Percentiles rank a stretch among this genome's conserved stretches.
Evolutionary conservation across 306 rosid genomes (phyloP).

Genomic region (Erythrophleum fordii): DNA sequence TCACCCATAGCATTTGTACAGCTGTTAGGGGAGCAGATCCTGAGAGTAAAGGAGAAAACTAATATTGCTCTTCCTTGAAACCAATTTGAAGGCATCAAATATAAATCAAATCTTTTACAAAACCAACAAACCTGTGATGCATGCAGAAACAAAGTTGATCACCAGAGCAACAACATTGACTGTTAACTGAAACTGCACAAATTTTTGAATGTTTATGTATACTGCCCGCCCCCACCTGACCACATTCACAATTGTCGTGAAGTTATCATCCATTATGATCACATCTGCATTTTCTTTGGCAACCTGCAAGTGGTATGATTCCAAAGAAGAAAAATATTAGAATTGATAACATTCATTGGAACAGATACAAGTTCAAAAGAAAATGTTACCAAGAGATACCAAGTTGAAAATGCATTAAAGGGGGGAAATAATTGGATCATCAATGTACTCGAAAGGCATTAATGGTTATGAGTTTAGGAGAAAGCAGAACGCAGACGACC

Average conservation of each 20-base stretch:
- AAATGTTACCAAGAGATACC: background rate
- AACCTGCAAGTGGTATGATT: constrained; percentile 60
- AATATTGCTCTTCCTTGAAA: constrained; percentile 20
- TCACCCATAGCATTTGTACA: constrained; percentile 94
- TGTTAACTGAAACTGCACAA: constrained; percentile 94
- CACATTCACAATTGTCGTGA: constrained; percentile 80
- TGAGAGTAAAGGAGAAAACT: constrained; percentile 42
- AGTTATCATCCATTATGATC: constrained; percentile 91
- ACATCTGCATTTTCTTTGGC: constrained; percentile 95
- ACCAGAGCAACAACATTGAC: constrained; percentile 89
- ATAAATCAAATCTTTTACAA: constrained; percentile 3
- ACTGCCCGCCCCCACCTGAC: constrained; percentile 95
- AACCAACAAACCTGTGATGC: constrained; percentile 76
- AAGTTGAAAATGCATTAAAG: background rate
- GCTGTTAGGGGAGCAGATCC: constrained; percentile 97
- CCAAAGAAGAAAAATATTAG: background rate
- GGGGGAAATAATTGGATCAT: constrained; percentile 22
- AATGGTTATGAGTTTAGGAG: background rate
- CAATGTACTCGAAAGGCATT: constrained; percentile 22
- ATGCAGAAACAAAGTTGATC: constrained; percentile 83
- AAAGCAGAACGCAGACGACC: background rate
- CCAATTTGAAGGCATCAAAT: background rate
- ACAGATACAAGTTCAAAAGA: constrained; percentile 3
- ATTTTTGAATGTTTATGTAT: constrained; percentile 92
- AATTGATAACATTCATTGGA: constrained; percentile 20